Base-by-base conservation (phyloP, 108 stramenopile genomes). In the Skeletonema marinoi region DNA sequence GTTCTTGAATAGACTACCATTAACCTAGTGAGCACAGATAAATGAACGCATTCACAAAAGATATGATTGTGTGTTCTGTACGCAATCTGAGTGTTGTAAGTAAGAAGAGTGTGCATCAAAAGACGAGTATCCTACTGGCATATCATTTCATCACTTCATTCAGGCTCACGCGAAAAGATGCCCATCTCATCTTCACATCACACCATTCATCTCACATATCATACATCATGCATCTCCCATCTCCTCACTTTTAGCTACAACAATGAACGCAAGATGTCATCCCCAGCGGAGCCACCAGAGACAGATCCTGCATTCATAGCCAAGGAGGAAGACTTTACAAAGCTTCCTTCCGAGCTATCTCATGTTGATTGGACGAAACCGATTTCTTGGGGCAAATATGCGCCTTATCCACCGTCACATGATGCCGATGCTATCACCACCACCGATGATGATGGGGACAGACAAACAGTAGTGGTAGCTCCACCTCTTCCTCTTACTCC, bases 351-450 rank as follows among this genome's bases (percentile, higher is more conserved):
- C 4, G 94, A 95, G 70, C 66, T 95, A 13, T 14, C 68, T 44
- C 16, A 75, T 32, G 70, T 92, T 38, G 92, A 95, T 71, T 93
- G 90, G 78, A 72, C 77, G 10, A 65, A 74, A 29, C 86, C 83
- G 16, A 81, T 92, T 38, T 64, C 89, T 7, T 95, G 94, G 94
- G 78, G 87, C 44, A 95, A 95, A 80, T 85, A 78, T 72, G 48
- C 68, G 38, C 90, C 90, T 11, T 90, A 90, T 63, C 78, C 78
- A 17, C 59, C 70, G 10, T 77, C 78, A 17, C 12, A 48, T 30
- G 31, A 65, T 21, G 51, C n/a, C 19, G 19, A 19, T 51, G 2
- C 21, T 1, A 56, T 9, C 25, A 56, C 71, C 30, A 8, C 44
- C 74, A 42, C 25, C 17, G 61, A 60, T 5, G 66, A 72, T 31